phyloP scores from a whole-genome alignment of 2,329 filamentous ascomycete genomes.

The Colletotrichum melonis region DNA sequence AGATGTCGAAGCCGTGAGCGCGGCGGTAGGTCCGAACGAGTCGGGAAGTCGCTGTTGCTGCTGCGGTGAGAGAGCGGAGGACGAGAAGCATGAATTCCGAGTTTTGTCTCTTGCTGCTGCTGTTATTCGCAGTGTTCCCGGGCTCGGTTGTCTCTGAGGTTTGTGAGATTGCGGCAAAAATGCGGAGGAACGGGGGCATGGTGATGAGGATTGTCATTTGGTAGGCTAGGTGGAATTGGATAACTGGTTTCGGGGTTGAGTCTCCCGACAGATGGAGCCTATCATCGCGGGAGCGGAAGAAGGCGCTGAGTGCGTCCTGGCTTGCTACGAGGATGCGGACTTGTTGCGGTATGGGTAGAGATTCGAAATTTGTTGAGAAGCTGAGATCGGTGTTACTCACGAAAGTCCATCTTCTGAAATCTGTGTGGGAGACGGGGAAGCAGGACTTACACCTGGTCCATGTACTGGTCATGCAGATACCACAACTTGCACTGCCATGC shows the following conservation, averaged over 20 bases:
- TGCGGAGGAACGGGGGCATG: conserved; percentile 35
- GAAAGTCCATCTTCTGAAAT: no score
- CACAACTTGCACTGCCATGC: conserved; percentile 37
- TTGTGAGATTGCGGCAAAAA: conserved; percentile 27
- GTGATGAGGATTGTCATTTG: conserved; percentile 37
- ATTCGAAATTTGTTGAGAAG: conserved; percentile 33
- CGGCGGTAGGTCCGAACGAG: conserved; percentile 33
- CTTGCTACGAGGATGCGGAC: conserved; percentile 33
- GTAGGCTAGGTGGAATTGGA: conserved; percentile 36
- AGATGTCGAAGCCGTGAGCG: conserved; percentile 22
- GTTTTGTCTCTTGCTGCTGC: background rate
- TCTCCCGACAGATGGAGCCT: conserved; percentile 27
- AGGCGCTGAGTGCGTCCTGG: conserved; percentile 34
- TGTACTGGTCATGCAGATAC: conserved; percentile 37
- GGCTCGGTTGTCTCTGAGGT: background rate
- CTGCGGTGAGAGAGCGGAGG: conserved; percentile 32
- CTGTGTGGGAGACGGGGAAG: background rate
- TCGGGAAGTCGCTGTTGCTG: conserved; percentile 26
- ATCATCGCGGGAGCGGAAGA: conserved; percentile 31
- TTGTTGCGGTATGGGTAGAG: conserved; percentile 35
- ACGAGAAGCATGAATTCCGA: conserved; percentile 32
- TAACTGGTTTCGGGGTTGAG: conserved; percentile 30
- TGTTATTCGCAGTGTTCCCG: background rate
- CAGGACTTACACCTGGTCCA: conserved; percentile 36
- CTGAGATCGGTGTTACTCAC: background rate